Base-by-base conservation (phyloP, 83 land plant species). In the Picea engelmannii region DNA sequence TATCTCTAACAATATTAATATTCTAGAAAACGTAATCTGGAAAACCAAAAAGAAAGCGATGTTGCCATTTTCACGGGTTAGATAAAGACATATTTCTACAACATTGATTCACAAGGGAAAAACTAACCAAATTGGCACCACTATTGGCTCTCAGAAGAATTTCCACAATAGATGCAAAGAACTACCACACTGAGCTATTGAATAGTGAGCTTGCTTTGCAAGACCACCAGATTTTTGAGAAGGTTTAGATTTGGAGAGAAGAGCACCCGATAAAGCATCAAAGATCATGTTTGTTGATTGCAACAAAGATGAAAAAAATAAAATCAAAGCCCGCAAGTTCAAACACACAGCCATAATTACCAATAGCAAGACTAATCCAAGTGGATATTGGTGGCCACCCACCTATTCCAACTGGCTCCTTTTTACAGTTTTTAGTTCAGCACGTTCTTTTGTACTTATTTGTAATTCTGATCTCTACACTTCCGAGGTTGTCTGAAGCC, bases 151-250 rank as follows among this genome's bases (percentile, higher is more conserved):
- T 91, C 20, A 97, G 84, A 80, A 97, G 92, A 96, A 97, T 97
- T 81, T 84, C 82, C 15, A 97, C 98, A 10, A 96, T 97, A 40
- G 95, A 89, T 13, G 80, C 99, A 97, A 44, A 97, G 89, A 63
- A 95, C 99, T 80, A 95, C 99, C 94, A 88, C 96, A 95, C 76
- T 94, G 96, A 42, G 99, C 99, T 24, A 93, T 85, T 16, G 99
- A 97, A 84, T 82, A 87, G 23, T 92, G 85, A 27, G 99, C 99
- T 83, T 93, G 95, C 80, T 95, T 97, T 77, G 96, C 94, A 86
- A 93, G 95, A 23, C 96, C 99, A 66, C 96, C 99, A 58, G 89
- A 82, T 55, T 88, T 84, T n/a, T 93, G 84, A 76, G 98, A 91
- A 78, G 91, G 90, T 80, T 93, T 97, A 13, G 98, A 94, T 80